Base-by-base conservation (phyloP, 768 basidiomycete species). In the Tylopilus plumbeoviolaceoides region DNA sequence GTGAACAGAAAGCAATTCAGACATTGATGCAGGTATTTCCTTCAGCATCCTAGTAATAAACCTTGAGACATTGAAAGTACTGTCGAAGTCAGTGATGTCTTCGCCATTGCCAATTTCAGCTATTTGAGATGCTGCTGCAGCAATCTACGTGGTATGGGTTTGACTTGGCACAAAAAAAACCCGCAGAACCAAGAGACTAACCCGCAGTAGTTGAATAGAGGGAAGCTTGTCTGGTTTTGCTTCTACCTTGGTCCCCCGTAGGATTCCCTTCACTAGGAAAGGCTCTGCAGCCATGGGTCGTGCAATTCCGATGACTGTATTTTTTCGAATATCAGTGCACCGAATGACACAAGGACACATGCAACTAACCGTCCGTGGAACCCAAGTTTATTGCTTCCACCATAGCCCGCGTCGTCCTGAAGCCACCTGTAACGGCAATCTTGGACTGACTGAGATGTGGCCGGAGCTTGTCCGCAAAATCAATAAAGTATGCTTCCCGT, bases 161-260 rank as follows among this genome's bases (percentile, higher is more conserved):
- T 49, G 6, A 54, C 36, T 6, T 15, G 9, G 54, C 40, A 42
- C n/a, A 2, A 1, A 27, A 9, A 27, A n/a, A 36, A 9, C 27
- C 5, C 36, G 5, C 21, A 38, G 17, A 35, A 7, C 20, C 12
- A 45, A 38, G 33, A 15, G 15, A 58, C 61, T 52, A n/a, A 70
- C 68, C 47, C 59, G 63, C 8, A 71, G 43, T 5, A 67, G 44
- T 12, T 67, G 78, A 12, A 78, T 73, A 9, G 72, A 69, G 17
- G 76, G 78, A 3, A 72, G 50, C 28, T 55, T 62, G 28, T 68
- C 58, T 18, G 57, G 17, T 38, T 67, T 69, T 31, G 65, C 67
- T 17, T 40, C 47, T 4, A 41, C 18, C 42, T 62, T 69, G 12
- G 41, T 45, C 10, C 67, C 68, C 17, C 54, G 61, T 38, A 71